These are phyloP conservation scores for Hymenoscyphus fraxineus DNA, from an alignment of 2,329 filamentous ascomycete species.

Conservation along the genomic window DNA sequence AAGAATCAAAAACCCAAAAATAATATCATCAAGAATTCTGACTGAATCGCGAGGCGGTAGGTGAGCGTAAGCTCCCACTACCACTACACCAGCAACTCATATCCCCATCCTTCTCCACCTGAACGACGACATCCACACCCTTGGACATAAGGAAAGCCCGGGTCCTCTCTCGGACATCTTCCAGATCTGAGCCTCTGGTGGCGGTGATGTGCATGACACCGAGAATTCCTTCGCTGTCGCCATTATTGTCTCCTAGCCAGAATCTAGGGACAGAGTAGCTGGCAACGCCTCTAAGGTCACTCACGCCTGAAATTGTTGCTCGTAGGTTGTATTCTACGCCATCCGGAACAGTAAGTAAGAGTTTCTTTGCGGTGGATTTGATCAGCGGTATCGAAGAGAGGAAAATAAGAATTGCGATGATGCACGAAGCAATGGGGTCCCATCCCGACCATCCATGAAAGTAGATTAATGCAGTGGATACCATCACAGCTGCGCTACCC, in stretches of 20 bases:
- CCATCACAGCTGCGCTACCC: conserved; percentile 89
- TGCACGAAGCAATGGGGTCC: conserved; percentile 88
- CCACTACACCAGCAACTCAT: conserved; percentile 55
- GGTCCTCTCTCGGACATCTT: conserved; percentile 80
- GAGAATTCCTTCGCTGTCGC: conserved; percentile 54
- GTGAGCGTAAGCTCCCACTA: background rate
- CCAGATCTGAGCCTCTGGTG: conserved; percentile 65
- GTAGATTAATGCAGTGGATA: conserved; percentile 83
- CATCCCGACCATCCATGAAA: conserved; percentile 88
- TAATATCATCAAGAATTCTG: background rate
- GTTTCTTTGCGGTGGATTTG: conserved; percentile 72
- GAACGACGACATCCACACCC: conserved; percentile 77
- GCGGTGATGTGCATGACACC: conserved; percentile 87
- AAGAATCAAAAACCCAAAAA: background rate
- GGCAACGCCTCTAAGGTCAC: conserved; percentile 76
- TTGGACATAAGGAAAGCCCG: conserved; percentile 65
- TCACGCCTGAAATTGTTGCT: conserved; percentile 79
- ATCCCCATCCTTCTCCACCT: conserved; percentile 84
- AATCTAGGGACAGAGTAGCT: conserved; percentile 86
- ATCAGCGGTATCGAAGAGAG: conserved; percentile 88
- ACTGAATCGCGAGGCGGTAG: conserved; percentile 5
- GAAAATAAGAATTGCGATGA: conserved; percentile 91
- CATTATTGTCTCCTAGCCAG: conserved; percentile 74
- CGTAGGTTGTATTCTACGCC: conserved; percentile 84
- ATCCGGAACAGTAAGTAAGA: conserved; percentile 81